These are phyloP conservation scores for Penicillium arizonense DNA, from an alignment of 495 filamentous ascomycete genomes.

Conservation along the genomic window DNA sequence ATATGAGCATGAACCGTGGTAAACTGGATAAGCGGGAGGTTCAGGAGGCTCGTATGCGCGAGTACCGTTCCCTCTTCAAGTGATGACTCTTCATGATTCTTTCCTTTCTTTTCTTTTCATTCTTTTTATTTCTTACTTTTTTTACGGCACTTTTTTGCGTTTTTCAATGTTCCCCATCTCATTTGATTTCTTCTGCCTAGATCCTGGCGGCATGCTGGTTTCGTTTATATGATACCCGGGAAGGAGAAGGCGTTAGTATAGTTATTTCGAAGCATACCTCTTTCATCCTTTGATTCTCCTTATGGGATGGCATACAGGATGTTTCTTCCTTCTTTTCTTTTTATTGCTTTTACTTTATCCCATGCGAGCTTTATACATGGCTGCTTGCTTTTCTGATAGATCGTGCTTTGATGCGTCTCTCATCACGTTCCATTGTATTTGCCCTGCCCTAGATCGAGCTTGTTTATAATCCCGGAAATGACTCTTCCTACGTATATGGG, in stretches of 20 bases:
- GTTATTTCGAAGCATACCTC: not conserved
- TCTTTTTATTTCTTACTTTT: not conserved
- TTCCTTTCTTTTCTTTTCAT: not conserved
- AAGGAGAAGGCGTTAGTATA: slow-evolving; percentile 3
- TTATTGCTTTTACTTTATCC: not conserved
- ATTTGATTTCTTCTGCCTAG: not conserved
- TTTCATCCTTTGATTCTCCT: slow-evolving; percentile 1
- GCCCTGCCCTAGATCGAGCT: too few relatives aligned
- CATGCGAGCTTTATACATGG: not conserved
- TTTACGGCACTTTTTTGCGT: not conserved
- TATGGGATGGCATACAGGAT: not conserved
- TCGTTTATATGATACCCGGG: slow-evolving; percentile 8
- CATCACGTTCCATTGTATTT: too few relatives aligned
- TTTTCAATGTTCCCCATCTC: not conserved
- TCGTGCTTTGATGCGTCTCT: not conserved
- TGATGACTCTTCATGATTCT: slow-evolving; percentile 28
- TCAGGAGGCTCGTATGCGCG: slow-evolving; percentile 72
- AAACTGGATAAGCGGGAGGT: slow-evolving; percentile 73
- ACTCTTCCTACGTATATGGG: too few relatives aligned
- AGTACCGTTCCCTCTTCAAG: slow-evolving; percentile 80
- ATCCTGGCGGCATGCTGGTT: not conserved
- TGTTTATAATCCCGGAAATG: too few relatives aligned
- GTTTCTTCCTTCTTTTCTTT: not conserved
- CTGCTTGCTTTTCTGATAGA: not conserved
- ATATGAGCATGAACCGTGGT: slow-evolving; percentile 73